Percentiles rank a stretch among this genome's conserved stretches.
Evolutionary conservation across 73 alveolate species (phyloP).

Genomic region (Paramecium sonneborni): DNA sequence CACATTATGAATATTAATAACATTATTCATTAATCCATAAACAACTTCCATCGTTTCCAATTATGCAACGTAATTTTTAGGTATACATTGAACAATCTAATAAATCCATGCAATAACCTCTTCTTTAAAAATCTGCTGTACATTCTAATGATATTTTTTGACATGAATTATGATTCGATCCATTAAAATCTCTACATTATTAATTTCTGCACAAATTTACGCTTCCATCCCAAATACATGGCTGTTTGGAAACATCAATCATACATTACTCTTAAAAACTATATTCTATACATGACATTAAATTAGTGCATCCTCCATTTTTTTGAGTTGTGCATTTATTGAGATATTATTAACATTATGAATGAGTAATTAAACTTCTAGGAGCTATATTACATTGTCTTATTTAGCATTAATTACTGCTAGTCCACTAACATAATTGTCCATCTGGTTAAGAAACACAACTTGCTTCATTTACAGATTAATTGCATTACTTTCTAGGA

Average conservation of each 20-base stretch:
- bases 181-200: background rate
- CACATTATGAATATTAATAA: background rate
- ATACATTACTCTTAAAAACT: background rate
- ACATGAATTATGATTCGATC: background rate
- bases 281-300: background rate
- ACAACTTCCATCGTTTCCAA: constrained; percentile 41
- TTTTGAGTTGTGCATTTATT: background rate
- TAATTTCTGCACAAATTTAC: background rate
- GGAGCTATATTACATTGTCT: background rate
- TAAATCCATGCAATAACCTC: background rate
- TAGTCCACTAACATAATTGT: background rate
- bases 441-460: background rate
- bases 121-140: background rate
- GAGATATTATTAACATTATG: background rate
- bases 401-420: background rate
- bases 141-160: background rate
- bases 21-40: background rate
- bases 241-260: background rate
- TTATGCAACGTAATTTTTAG: background rate
- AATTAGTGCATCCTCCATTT: background rate
- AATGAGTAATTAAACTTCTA: background rate
- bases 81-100: background rate
- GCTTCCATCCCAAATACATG: constrained; percentile 19
- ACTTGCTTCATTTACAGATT: background rate
- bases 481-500: background rate